phyloP scores from a whole-genome alignment of 257 asterid species.

The Paulownia fortunei region DNA sequence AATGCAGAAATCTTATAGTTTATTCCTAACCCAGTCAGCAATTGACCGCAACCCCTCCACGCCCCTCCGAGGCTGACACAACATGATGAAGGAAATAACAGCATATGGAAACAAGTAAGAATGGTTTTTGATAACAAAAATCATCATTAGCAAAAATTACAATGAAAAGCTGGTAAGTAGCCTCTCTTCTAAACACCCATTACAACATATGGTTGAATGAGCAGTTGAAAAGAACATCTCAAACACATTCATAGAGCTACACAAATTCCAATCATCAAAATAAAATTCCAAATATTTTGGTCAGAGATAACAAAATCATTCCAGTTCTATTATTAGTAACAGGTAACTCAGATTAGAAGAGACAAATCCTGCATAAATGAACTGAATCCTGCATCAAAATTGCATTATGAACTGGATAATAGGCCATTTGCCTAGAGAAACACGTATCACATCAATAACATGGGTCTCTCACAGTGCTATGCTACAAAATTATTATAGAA shows the following conservation, averaged over 20 bases:
- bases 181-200: too few relatives aligned
- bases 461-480: slow-evolving; percentile 16
- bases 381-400: slow-evolving; percentile 10
- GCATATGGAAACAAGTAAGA: background rate
- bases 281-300: background rate
- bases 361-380: background rate
- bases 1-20: too few relatives aligned
- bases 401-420: slow-evolving; percentile 26
- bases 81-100: background rate
- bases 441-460: background rate
- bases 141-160: too few relatives aligned
- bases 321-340: slow-evolving; percentile 29
- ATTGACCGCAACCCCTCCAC: too few relatives aligned
- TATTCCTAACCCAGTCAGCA: too few relatives aligned
- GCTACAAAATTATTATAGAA: slow-evolving; percentile 6
- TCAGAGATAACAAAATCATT: background rate
- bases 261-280: background rate
- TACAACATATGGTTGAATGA: too few relatives aligned
- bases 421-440: slow-evolving; percentile 18
- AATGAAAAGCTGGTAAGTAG: too few relatives aligned
- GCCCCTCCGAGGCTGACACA: background rate
- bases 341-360: background rate
- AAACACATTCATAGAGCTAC: background rate
- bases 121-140: too few relatives aligned
- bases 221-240: background rate